A percentile compares a stretch with the other conserved stretches of the same genome.
Conservation (phyloP, 2,329 filamentous ascomycete species). For the Fusarium compactum region DNA sequence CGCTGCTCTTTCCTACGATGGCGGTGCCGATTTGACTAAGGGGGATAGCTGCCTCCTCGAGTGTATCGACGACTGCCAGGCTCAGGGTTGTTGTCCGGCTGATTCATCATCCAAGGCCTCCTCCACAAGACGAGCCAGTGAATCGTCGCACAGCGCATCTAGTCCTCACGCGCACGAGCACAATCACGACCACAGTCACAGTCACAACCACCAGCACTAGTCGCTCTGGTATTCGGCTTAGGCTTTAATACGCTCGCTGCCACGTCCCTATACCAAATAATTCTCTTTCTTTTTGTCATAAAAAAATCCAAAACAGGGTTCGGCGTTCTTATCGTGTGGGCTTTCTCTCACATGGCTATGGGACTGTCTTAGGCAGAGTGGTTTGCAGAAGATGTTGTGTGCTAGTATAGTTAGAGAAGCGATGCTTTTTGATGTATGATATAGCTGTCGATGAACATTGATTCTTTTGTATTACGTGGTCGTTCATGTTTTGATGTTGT, state of each 20-base stretch:
- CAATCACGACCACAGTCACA: conserved; percentile 6
- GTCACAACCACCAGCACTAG: conserved; percentile 30
- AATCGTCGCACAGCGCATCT: conserved; percentile 48
- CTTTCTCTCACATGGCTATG: conserved; percentile 11
- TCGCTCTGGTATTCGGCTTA: background rate
- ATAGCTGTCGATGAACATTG: conserved; percentile 23
- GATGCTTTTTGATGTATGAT: conserved; percentile 35
- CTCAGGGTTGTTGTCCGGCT: conserved; percentile 50
- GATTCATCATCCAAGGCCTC: conserved; percentile 52
- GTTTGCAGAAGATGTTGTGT: conserved; percentile 17
- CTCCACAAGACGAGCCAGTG: conserved; percentile 53
- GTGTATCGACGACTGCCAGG: conserved; percentile 55
- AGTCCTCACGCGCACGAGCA: conserved; percentile 32
- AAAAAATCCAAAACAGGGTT: conserved; percentile 30
- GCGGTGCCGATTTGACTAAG: conserved; percentile 46
- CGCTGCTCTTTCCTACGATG: conserved; percentile 53
- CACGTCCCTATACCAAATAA: conserved; percentile 25
- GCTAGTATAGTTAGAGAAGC: conserved; percentile 5
- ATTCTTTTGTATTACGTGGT: conserved; percentile 9
- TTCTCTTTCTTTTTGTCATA: conserved; percentile 10
- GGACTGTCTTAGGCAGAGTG: conserved; percentile 5
- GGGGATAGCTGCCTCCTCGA: conserved; percentile 63
- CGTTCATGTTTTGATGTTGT: background rate
- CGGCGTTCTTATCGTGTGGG: conserved; percentile 38
- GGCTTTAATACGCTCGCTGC: conserved; percentile 10